Conservation (phyloP, 352 stramenopile species). For the Globisporangium sylvaticum region DNA sequence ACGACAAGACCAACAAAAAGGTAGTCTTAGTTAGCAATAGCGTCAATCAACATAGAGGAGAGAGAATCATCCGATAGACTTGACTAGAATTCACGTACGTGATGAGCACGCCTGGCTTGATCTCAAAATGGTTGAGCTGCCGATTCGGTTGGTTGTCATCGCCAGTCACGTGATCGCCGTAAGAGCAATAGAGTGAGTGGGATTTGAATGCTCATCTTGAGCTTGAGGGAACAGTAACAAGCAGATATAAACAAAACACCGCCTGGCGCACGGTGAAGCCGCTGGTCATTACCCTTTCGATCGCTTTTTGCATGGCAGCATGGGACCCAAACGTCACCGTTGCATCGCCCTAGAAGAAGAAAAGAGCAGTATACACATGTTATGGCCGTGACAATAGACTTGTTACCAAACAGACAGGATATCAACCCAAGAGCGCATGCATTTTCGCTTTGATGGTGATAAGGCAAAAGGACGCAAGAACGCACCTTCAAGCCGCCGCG, state of each 20-base stretch:
- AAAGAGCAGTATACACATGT: background rate
- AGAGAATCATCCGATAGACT: background rate
- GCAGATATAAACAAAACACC: background rate
- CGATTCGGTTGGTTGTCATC: background rate
- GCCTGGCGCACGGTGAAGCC: background rate
- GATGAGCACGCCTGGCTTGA: slow-evolving; percentile 82
- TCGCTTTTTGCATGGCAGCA: slow-evolving; percentile 57
- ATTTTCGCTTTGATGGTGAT: background rate
- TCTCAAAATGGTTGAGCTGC: slow-evolving; percentile 76
- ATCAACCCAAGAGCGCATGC: background rate
- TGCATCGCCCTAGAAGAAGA: slow-evolving; percentile 48
- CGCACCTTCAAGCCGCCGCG: slow-evolving; percentile 67
- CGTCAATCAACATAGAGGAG: background rate
- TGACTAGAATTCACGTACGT: slow-evolving; percentile 33
- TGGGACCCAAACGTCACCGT: slow-evolving; percentile 76
- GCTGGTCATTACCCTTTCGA: slow-evolving; percentile 52
- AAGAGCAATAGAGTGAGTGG: slow-evolving; percentile 25
- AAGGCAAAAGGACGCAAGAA: background rate
- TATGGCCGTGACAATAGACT: no score
- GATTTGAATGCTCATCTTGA: slow-evolving; percentile 9
- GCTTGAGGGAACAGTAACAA: background rate
- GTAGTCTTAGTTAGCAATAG: background rate
- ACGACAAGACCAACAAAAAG: background rate
- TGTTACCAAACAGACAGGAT: background rate
- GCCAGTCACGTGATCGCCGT: slow-evolving; percentile 4